Conservation (phyloP, 2,329 filamentous ascomycete genomes). For the Aaosphaeria arxii region DNA sequence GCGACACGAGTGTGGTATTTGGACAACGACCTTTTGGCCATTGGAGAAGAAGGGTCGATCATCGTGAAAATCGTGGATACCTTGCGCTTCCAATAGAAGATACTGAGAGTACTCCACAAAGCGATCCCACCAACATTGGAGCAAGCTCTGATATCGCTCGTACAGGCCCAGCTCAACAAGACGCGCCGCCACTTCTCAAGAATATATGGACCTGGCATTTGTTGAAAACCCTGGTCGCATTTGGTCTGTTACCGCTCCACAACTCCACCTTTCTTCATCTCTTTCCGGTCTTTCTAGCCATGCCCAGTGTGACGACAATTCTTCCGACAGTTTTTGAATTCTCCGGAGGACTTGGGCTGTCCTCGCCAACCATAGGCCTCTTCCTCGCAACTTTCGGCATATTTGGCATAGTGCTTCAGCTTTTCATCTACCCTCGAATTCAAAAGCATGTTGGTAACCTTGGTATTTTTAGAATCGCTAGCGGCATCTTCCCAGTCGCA, state of each 20-base stretch:
- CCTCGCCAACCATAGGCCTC: constrained; percentile 42
- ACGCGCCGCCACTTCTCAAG: constrained; percentile 33
- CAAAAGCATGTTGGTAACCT: constrained; percentile 38
- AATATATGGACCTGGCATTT: constrained; percentile 43
- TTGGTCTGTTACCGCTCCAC: constrained; percentile 43
- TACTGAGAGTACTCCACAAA: constrained; percentile 6
- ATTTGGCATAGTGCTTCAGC: constrained; percentile 43
- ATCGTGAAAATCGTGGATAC: constrained; percentile 9
- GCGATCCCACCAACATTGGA: constrained; percentile 8
- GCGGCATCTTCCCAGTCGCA: constrained; percentile 42
- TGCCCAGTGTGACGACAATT: constrained; percentile 24
- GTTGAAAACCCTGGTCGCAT: constrained; percentile 39
- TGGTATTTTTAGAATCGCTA: constrained; percentile 35
- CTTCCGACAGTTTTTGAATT: constrained; percentile 35
- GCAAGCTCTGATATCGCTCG: constrained; percentile 3
- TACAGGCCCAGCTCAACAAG: constrained; percentile 52
- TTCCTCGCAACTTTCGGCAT: constrained; percentile 44
- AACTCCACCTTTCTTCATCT: constrained; percentile 46
- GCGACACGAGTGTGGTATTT: constrained; percentile 13
- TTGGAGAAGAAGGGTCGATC: constrained; percentile 20
- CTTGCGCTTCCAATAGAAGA: constrained; percentile 4
- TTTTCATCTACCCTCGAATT: constrained; percentile 42
- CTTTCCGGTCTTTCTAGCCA: constrained; percentile 46
- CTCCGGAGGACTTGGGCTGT: constrained; percentile 44
- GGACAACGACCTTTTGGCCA: constrained; percentile 16